Evolutionary conservation across 306 rosid species (phyloP).

Genomic region (Oxytropis ochrocephala): DNA sequence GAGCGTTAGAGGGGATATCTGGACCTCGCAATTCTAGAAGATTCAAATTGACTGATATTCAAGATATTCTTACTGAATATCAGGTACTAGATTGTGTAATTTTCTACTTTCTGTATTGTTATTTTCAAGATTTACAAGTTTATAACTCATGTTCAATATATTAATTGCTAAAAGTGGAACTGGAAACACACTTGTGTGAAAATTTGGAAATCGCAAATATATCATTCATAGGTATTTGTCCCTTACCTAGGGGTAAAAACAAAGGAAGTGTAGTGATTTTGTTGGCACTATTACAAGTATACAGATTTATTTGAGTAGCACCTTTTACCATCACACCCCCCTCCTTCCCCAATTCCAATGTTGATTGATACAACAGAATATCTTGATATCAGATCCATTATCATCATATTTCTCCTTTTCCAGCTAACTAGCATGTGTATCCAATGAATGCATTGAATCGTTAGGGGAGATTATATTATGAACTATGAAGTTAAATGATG

Average conservation of each 20-base stretch:
- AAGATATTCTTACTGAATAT: constrained; percentile 49
- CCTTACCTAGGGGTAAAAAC: background rate
- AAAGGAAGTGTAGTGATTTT: background rate
- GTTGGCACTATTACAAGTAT: background rate
- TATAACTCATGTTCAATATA: background rate
- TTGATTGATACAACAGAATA: no score
- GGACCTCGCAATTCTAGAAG: constrained; percentile 35
- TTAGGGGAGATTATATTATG: no score
- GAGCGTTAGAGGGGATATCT: constrained; percentile 55
- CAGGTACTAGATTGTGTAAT: constrained; percentile 37
- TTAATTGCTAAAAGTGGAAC: constrained; percentile 19
- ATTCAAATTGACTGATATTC: constrained; percentile 60
- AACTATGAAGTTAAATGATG: no score
- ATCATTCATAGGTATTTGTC: constrained; percentile 7
- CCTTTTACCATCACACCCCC: no score
- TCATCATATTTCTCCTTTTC: no score
- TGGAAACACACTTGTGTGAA: background rate
- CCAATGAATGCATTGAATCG: no score
- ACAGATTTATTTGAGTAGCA: no score
- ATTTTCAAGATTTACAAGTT: background rate
- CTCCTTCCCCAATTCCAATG: no score
- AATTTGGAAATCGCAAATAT: background rate
- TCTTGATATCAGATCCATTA: no score
- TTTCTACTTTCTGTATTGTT: constrained; percentile 9
- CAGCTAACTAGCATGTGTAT: no score